Evolutionary conservation across 768 basidiomycete genomes (phyloP), one percentile per base, ranked within the genome.

Genomic region (Steccherinum ochraceum): DNA sequence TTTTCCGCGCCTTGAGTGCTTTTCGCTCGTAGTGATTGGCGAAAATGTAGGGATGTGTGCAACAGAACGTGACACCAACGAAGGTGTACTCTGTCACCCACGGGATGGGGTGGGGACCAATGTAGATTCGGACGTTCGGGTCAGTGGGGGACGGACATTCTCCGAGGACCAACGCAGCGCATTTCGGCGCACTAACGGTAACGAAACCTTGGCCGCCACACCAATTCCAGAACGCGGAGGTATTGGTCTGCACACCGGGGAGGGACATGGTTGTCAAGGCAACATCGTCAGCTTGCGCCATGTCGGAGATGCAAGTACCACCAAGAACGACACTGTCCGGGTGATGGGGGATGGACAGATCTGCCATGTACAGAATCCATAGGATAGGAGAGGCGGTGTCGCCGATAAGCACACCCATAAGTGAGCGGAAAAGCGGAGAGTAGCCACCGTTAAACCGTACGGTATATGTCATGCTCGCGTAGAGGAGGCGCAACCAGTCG

Each of bases 211-310:
- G n/a, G 23, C 20, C 24, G 2, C 40, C 10, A 40, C 61, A 62
- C 61, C 61, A 62, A 11, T n/a, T 20, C 1, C 23, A 16, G 2
- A 61, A 43, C 5, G 11, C 20, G 25, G 54, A 30, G 12, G 59
- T 46, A 20, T 62, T 60, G 16, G 35, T 26, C 45, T 62, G 61
- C 24, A 62, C 42, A 20, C 12, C 40, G n/a, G n/a, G n/a, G n/a
- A n/a, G n/a, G 3, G 56, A 53, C 10, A 43, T 49, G 35, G 56
- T 54, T n/a, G 57, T 18, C 3, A 61, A 35, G 27, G 52, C 52
- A 25, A 61, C 48, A 44, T 60, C 59, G 25, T 60, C 61, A 1
- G 60, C 61, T 44, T 63, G 61, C 46, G 59, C 60, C 16, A 61
- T 52, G 24, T 61, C 60, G 12, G 60, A 56, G n/a, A 59, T 39